These are phyloP conservation scores for Beauveria medogensis DNA, from an alignment of 2,329 filamentous ascomycete genomes.

Conservation along the genomic window DNA sequence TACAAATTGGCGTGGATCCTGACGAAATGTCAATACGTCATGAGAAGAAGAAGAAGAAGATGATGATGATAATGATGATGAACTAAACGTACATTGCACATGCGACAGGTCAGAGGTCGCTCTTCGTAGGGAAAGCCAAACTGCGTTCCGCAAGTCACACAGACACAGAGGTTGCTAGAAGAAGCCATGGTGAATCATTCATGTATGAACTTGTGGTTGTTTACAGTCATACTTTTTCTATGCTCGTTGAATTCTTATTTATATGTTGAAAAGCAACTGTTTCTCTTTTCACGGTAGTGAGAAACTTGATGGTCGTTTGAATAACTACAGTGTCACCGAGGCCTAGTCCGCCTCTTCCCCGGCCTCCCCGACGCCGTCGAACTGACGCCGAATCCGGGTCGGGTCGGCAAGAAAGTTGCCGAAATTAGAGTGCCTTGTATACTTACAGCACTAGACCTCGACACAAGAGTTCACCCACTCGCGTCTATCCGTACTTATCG, in stretches of 20 bases:
- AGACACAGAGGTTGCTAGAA: constrained; percentile 31
- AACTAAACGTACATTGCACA: constrained; percentile 46
- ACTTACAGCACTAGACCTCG: no score
- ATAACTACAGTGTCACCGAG: neutral
- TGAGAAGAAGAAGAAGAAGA: no score
- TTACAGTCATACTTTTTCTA: neutral
- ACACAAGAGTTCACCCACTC: no score
- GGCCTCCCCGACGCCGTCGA: neutral
- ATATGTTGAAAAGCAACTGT: neutral
- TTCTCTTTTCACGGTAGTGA: neutral
- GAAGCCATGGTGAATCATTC: neutral
- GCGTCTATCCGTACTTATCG: no score
- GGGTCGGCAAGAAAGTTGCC: neutral
- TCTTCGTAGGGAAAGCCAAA: constrained; percentile 37
- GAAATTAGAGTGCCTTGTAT: no score
- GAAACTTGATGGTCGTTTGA: neutral
- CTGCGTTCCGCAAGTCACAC: constrained; percentile 63
- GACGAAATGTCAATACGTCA: neutral
- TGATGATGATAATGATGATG: no score
- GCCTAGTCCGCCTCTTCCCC: neutral
- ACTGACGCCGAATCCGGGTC: neutral
- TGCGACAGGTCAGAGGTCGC: constrained; percentile 50
- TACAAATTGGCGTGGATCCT: constrained; percentile 61
- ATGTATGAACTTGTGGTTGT: no score
- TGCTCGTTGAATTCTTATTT: neutral